Base-by-base conservation (phyloP, 257 asterid species). In the Solanum medicagineum region DNA sequence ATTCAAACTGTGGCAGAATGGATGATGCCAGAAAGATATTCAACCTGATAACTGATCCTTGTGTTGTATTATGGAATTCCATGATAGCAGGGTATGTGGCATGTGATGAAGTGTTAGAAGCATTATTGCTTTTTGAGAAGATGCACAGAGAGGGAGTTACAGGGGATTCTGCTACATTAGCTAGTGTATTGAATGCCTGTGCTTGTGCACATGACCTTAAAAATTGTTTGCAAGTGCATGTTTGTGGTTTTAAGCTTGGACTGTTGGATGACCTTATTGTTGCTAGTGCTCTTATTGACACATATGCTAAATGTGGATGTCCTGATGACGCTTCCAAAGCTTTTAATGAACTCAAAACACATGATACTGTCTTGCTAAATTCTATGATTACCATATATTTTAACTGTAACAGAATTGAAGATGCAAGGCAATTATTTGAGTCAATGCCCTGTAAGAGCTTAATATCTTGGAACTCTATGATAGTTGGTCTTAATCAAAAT, bases 401-500 rank as follows among this genome's bases (percentile, higher is more conserved):
- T 63, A 92, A 83, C 84, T 90, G 93, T 62, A 92, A 97, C 70
- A 92, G 91, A 91, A 89, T 93, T 81, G 90, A 88, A 83, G 97
- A 94, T 81, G 99, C 99, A 11, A 93, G 90, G 79, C 54, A 40
- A 32, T 88, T 96, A 71, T 96, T 95, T 86, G 59, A 36, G 84
- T 84, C 80, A 17, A 94, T 94, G 91, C 86, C 89, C 29, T 84
- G 16, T 51, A 96, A 93, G 89, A 94, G 92, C 86, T 88, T 94
- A 92, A 94, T 96, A 81, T 92, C 99, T 19, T 96, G 99, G 99
- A 96, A 96, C 75, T 92, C 98, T 26, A 93, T 96, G 92, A 87
- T 95, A 2, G 92, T 90, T 53, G 99, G 99, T 59, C 86, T 96
- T 81, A 92, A 93, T 85, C 97, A 92, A 90, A 92, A 95, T 16